Percentiles rank a stretch among this genome's conserved stretches.
Conservation (phyloP, 768 basidiomycete species). For the Suillus paluster region DNA sequence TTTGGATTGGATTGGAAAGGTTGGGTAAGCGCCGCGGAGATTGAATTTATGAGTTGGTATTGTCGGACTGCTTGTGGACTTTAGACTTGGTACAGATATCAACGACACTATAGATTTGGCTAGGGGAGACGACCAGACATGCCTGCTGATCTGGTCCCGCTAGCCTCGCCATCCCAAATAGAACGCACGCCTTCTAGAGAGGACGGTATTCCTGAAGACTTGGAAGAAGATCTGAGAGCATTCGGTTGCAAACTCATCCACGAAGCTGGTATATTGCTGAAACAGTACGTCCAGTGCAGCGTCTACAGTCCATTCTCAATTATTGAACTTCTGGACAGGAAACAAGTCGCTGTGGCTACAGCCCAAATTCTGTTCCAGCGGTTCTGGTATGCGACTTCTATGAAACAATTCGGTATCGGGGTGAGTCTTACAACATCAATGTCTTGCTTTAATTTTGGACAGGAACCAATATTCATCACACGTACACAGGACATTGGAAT, state of each 20-base stretch:
- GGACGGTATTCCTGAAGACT: slow-evolving; percentile 78
- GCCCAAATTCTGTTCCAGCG: slow-evolving; percentile 96
- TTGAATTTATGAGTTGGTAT: no score
- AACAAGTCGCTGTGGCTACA: slow-evolving; percentile 96
- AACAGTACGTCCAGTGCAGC: slow-evolving; percentile 63
- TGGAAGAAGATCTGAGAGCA: slow-evolving; percentile 89
- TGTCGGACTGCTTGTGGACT: no score
- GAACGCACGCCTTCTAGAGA: slow-evolving; percentile 77
- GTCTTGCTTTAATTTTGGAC: no score
- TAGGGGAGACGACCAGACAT: slow-evolving; percentile 29
- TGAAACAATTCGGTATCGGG: slow-evolving; percentile 93
- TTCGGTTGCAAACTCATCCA: slow-evolving; percentile 96
- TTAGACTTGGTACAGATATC: no score
- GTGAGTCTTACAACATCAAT: slow-evolving; percentile 56
- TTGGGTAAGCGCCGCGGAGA: slow-evolving; percentile 10
- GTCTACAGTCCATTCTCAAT: slow-evolving; percentile 2
- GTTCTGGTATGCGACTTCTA: slow-evolving; percentile 94
- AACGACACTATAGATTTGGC: background rate
- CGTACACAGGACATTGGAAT: slow-evolving; percentile 85
- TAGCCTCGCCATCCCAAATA: slow-evolving; percentile 83
- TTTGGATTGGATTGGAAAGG: no score
- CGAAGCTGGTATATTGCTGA: slow-evolving; percentile 88
- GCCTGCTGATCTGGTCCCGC: slow-evolving; percentile 68
- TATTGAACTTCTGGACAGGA: slow-evolving; percentile 47
- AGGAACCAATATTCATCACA: slow-evolving; percentile 9